Evolutionary conservation across 2,329 filamentous ascomycete genomes (phyloP), one percentile per base, ranked within the genome.

Genomic region (Neurospora crassa): DNA sequence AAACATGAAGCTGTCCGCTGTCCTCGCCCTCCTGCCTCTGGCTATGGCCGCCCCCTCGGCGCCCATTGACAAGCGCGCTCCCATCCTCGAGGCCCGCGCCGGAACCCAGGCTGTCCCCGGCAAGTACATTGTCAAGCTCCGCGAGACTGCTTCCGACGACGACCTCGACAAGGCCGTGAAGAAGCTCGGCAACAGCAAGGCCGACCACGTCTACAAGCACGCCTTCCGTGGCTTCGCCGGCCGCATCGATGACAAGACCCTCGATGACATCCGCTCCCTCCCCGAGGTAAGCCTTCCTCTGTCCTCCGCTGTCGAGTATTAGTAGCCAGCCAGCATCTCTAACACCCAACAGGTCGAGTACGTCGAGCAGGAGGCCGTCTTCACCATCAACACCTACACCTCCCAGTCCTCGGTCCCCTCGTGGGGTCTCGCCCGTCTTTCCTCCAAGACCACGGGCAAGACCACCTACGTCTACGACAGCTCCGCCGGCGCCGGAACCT

Each of bases 61-160:
- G 37, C 71, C 74, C 63, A 53, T 76, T 20, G 72, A 74, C 41
- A 72, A 73, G 68, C 75, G 75, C 16, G 78, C 82, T 3, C 82
- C 82, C 10, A 69, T 84, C 74, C 76, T 83, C 53, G 71, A 76
- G 40, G 79, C 82, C 40, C 78, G 79, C 70, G 53, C 53, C 53
- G 78, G 76, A 69, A 80, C 79, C 42, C 69, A 75, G 47, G 74
- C 79, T 47, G 79, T 84, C 70, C 80, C 81, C 6, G 79, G 79
- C 74, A 81, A 81, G 74, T 84, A 82, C 77, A 83, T 84, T 69
- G 80, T 84, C 76, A 83, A 82, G 78, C 71, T 84, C 72, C 82
- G 82, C 78, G 78, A 80, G 67, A 77, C 78, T 45, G 76, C 77
- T 72, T 71, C 77, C 53, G 72, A 78, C 14, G 71, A 74, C 3